phyloP scores from a whole-genome alignment of 164 flowering plant species.

The Santalum album region DNA sequence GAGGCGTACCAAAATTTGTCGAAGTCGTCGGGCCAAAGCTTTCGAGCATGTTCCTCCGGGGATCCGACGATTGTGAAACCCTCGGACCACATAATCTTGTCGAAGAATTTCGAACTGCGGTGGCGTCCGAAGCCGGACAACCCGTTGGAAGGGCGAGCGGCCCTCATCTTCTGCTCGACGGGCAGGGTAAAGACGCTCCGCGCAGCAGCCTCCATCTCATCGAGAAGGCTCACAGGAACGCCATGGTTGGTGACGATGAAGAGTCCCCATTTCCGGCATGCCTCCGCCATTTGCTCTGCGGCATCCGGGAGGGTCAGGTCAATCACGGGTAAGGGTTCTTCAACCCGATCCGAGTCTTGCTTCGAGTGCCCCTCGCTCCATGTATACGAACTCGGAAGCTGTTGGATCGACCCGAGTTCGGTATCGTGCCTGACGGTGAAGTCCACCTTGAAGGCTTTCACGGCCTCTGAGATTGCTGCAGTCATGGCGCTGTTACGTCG shows the following conservation, averaged over 20 bases:
- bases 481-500: too few species aligned
- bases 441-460: too few species aligned
- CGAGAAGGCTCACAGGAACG: conserved; percentile 31
- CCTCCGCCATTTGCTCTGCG: conserved; percentile 38
- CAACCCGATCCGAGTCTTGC: conserved; percentile 9
- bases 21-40: conserved; percentile 69
- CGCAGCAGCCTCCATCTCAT: conserved; percentile 27
- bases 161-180: conserved; percentile 55
- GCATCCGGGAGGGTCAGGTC: conserved; percentile 46
- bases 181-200: conserved; percentile 61
- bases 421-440: too few species aligned
- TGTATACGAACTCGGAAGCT: conserved; percentile 61
- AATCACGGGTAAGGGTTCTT: conserved; percentile 44
- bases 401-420: conserved; percentile 30
- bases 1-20: conserved; percentile 55
- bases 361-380: conserved; percentile 30
- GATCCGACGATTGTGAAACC: conserved; percentile 83
- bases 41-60: conserved; percentile 55
- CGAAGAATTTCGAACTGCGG: conserved; percentile 59
- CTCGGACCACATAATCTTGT: conserved; percentile 80
- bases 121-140: conserved; percentile 69
- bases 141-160: conserved; percentile 50
- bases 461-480: too few species aligned
- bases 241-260: conserved; percentile 75
- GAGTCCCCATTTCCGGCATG: conserved; percentile 78